Evolutionary conservation across 2,329 filamentous ascomycete species (phyloP), one percentile per base, ranked within the genome.

Genomic region (Aspergillus ochraceus): DNA sequence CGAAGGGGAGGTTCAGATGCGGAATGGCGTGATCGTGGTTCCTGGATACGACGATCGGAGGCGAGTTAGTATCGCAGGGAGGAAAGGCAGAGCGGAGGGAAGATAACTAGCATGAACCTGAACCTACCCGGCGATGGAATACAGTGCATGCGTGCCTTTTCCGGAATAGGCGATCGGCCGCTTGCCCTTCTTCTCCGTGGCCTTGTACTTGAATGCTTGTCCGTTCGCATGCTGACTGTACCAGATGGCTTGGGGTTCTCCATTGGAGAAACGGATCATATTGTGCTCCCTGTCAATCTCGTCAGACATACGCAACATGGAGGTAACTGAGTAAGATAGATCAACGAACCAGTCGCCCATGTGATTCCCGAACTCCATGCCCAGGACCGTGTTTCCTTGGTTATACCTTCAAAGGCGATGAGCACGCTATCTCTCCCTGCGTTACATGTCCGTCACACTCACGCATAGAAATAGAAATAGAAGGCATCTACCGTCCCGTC

Each of bases 21-120:
- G 87, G 86, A 57, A 89, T 86, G 0, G 82, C 83, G 67, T 89
- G 86, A 68, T 88, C 86, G 66, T 89, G 87, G 2, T 74, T 78
- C 2, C 86, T 79, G 22, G n/a, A 11, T 17, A 45, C 5, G 17
- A 24, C n/a, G 9, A 39, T 52, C 17, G 42, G 36, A 17, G 39
- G 14, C 51, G 47, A 54, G 24, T 29, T 19, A 10, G 22, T 36
- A 19, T 53, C 22, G 17, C 39, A 39, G 30, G 58, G n/a, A n/a
- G 19, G 29, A 54, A 42, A 17, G 17, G 11, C 12, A n/a, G 36
- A 19, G n/a, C 19, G 39, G 24, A 6, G 8, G 9, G 8, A 20
- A 1, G 20, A 24, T 14, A 42, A 12, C 42, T 20, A 19, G 26
- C 26, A 9, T 29, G 19, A 47, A 24, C 19, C 22, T 29, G 19